Conservation (phyloP, 257 asterid genomes). For the Rehmannia glutinosa region DNA sequence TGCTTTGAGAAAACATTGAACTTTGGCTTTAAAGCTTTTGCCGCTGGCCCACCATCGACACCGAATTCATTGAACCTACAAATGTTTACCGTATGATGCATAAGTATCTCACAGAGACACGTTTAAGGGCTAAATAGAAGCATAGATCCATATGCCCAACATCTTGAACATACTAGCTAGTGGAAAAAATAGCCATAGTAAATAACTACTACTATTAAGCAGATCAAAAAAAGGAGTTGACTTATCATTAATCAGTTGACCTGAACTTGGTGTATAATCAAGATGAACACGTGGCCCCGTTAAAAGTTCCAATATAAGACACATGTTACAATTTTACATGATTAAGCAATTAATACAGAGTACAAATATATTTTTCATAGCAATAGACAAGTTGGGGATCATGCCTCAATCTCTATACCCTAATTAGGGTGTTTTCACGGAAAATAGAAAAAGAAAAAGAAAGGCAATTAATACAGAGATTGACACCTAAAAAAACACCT, state of each 20-base stretch:
- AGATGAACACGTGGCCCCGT: neutral
- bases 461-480: too few relatives aligned
- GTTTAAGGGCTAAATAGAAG: neutral
- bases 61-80: conserved; percentile 73
- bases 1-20: conserved; percentile 60
- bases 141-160: neutral
- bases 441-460: too few relatives aligned
- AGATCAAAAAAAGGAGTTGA: neutral
- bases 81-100: neutral
- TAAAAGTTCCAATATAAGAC: too few relatives aligned
- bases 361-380: too few relatives aligned
- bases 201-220: neutral
- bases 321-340: neutral
- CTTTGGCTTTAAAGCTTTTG: conserved; percentile 58
- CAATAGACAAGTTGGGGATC: too few relatives aligned
- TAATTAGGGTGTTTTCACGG: too few relatives aligned
- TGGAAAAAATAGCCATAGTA: neutral
- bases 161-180: too few relatives aligned
- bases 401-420: too few relatives aligned
- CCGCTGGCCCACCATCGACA: conserved; percentile 78
- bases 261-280: neutral
- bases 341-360: neutral
- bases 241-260: neutral
- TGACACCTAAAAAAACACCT: conserved; percentile 1
- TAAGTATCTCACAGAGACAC: neutral